These are phyloP conservation scores for Colletotrichum sp. DNA, from an alignment of 2,329 filamentous ascomycete genomes.

Conservation along the genomic window DNA sequence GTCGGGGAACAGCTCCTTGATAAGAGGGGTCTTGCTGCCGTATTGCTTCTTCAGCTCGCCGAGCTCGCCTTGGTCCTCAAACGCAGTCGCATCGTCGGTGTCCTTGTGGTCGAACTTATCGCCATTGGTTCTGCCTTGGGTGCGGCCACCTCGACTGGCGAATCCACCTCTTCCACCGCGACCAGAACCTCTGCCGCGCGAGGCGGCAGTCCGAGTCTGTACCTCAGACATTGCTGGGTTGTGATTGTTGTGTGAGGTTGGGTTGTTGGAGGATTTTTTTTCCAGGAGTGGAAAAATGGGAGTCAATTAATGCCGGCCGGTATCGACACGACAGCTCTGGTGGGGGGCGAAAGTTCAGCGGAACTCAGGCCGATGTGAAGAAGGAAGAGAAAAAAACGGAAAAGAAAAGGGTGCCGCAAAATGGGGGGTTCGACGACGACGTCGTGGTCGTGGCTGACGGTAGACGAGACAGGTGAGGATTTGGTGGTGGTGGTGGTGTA, in stretches of 20 bases:
- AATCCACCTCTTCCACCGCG: slow-evolving; percentile 84
- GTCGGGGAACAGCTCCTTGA: slow-evolving; percentile 93
- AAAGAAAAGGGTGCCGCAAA: slow-evolving; percentile 26
- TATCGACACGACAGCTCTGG: slow-evolving; percentile 22
- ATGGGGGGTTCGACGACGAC: slow-evolving; percentile 16
- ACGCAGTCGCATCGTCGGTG: slow-evolving; percentile 61
- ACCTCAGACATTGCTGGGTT: slow-evolving; percentile 82
- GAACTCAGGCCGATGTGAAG: slow-evolving; percentile 28
- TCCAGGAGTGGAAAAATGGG: slow-evolving; percentile 19
- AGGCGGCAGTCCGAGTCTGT: slow-evolving; percentile 80
- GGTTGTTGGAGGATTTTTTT: slow-evolving; percentile 2
- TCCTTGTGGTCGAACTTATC: slow-evolving; percentile 65
- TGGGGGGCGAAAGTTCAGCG: slow-evolving; percentile 7
- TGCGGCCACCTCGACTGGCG: slow-evolving; percentile 74
- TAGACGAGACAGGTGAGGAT: slow-evolving; percentile 25
- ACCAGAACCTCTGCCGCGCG: slow-evolving; percentile 88
- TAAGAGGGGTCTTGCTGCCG: slow-evolving; percentile 75
- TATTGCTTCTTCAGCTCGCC: slow-evolving; percentile 93
- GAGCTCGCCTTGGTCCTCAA: slow-evolving; percentile 86
- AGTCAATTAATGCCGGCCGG: slow-evolving; percentile 22
- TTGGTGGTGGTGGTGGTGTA: slow-evolving; percentile 22
- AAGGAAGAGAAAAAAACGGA: slow-evolving; percentile 25
- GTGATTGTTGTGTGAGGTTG: slow-evolving; percentile 9
- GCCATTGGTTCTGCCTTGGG: slow-evolving; percentile 71
- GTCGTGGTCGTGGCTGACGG: slow-evolving; percentile 22